A percentile compares a stretch with the other conserved stretches of the same genome.
Evolutionary conservation across 2,329 filamentous ascomycete genomes (phyloP).

Genomic region (Myotisia sp.): DNA sequence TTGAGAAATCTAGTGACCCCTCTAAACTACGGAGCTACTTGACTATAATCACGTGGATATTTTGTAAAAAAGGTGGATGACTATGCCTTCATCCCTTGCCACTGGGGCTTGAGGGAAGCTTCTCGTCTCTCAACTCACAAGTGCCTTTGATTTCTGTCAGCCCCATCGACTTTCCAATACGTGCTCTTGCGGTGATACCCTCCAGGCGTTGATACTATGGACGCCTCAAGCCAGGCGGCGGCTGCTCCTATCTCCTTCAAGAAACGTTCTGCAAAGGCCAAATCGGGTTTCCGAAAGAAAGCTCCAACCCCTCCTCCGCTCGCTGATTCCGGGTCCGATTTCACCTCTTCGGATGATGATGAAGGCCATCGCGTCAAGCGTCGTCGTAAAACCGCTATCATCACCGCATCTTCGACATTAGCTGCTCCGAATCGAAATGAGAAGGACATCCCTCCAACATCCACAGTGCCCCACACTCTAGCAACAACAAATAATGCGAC

Average conservation of each 20-base stretch:
- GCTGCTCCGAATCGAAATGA: conserved; percentile 29
- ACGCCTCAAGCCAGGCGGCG: too few species aligned
- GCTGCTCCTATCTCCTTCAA: conserved; percentile 47
- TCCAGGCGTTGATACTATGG: too few species aligned
- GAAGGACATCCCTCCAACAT: conserved; percentile 48
- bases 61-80: too few species aligned
- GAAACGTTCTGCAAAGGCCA: conserved; percentile 64
- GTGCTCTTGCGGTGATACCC: too few species aligned
- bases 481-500: conserved; percentile 60
- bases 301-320: conserved; percentile 58
- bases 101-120: too few species aligned
- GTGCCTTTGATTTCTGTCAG: too few species aligned
- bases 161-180: too few species aligned
- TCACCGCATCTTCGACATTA: conserved; percentile 47
- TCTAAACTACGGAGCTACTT: too few species aligned
- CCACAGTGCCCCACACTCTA: conserved; percentile 32
- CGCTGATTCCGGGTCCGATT: conserved; percentile 46
- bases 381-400: conserved; percentile 53
- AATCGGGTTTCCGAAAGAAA: conserved; percentile 66
- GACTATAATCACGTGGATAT: too few species aligned
- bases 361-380: conserved; percentile 65
- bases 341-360: conserved; percentile 63
- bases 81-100: too few species aligned
- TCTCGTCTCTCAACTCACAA: too few species aligned
- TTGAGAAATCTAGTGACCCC: too few species aligned